phyloP scores from a whole-genome alignment of 2,329 filamentous ascomycete species.

The Aspergillus brasiliensis region DNA sequence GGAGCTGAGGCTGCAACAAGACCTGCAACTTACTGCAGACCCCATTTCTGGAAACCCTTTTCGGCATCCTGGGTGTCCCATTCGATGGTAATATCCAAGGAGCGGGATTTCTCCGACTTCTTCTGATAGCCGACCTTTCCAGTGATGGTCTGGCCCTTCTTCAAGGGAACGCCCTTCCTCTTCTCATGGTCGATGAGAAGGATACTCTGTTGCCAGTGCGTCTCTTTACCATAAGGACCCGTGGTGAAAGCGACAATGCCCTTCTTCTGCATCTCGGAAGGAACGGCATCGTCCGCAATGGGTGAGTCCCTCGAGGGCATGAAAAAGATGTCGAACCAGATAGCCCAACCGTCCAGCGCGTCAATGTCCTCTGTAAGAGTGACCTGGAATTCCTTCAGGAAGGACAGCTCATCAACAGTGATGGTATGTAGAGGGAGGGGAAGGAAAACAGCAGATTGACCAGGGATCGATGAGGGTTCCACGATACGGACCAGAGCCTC shows the following conservation, averaged over 20 bases:
- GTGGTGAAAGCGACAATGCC: conserved; percentile 81
- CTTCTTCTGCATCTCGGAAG: conserved; percentile 63
- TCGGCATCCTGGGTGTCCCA: conserved; percentile 58
- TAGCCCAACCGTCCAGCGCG: conserved; percentile 78
- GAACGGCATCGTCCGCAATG: conserved; percentile 59
- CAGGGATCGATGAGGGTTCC: conserved; percentile 56
- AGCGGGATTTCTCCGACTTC: conserved; percentile 68
- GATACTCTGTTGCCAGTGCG: conserved; percentile 89
- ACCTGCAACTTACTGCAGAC: conserved; percentile 36
- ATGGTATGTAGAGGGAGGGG: conserved; percentile 76
- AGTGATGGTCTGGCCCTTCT: conserved; percentile 60
- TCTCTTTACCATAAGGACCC: conserved; percentile 72
- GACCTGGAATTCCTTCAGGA: conserved; percentile 68
- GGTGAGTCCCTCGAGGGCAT: conserved; percentile 59
- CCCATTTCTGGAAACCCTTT: conserved; percentile 46
- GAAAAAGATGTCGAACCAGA: conserved; percentile 97
- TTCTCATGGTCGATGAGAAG: conserved; percentile 66
- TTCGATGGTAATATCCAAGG: conserved; percentile 64
- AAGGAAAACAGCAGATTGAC: conserved; percentile 66
- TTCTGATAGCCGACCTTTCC: conserved; percentile 73
- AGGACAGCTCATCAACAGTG: conserved; percentile 71
- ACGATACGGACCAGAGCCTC: conserved; percentile 79
- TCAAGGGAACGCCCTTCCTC: conserved; percentile 50
- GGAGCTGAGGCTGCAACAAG: neutral
- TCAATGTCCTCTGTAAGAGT: conserved; percentile 64